Percentiles rank a stretch among this genome's conserved stretches.
Conservation (phyloP, 768 basidiomycete genomes). For the Lentinula detonsa region DNA sequence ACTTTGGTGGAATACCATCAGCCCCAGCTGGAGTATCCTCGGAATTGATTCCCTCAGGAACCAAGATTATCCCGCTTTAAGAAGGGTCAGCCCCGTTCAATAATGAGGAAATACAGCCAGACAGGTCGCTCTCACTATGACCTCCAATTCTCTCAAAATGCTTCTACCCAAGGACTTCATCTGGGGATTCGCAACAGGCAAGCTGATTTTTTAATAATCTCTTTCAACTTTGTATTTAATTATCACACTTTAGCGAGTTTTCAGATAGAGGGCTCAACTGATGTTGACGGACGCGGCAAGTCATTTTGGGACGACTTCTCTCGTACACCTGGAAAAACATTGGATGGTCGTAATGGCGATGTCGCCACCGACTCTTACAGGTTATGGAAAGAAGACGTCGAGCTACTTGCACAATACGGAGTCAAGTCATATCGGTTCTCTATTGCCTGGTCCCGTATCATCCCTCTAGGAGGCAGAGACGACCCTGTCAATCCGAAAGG, state of each 20-base stretch:
- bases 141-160: neutral
- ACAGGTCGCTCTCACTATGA: neutral
- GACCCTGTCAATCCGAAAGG: slow-evolving; percentile 70
- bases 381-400: slow-evolving; percentile 62
- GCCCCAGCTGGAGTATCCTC: slow-evolving; percentile 33
- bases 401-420: slow-evolving; percentile 55
- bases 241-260: slow-evolving; percentile 42
- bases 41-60: slow-evolving; percentile 19
- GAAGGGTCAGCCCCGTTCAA: neutral
- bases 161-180: slow-evolving; percentile 57
- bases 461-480: slow-evolving; percentile 65
- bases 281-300: slow-evolving; percentile 55
- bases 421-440: slow-evolving; percentile 75
- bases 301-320: slow-evolving; percentile 76
- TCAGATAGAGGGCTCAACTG: slow-evolving; percentile 68
- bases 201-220: slow-evolving; percentile 11
- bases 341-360: slow-evolving; percentile 62
- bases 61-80: slow-evolving; percentile 5
- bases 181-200: slow-evolving; percentile 70
- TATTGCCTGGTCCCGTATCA: slow-evolving; percentile 69
- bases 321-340: slow-evolving; percentile 57
- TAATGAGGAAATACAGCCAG: neutral
- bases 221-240: slow-evolving; percentile 4
- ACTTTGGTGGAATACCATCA: neutral
- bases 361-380: slow-evolving; percentile 69